These are phyloP conservation scores for Cercospora sojina DNA, from an alignment of 2,329 filamentous ascomycete genomes.

Conservation along the genomic window DNA sequence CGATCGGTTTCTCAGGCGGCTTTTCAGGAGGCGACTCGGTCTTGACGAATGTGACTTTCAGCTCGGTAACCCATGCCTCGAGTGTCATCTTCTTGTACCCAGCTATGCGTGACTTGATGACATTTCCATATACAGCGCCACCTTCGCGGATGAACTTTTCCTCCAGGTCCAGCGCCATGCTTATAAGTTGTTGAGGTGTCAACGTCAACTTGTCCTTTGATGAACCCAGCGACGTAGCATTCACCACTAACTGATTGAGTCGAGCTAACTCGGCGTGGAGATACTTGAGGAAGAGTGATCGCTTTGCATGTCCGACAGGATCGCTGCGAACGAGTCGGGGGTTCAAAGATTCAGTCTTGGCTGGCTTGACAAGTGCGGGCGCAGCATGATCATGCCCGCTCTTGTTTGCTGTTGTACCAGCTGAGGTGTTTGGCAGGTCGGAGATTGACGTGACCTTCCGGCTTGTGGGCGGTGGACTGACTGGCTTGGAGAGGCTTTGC, in stretches of 20 bases:
- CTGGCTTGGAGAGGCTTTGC: conserved; percentile 25
- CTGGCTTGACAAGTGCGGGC: conserved; percentile 4
- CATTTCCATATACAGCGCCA: conserved; percentile 71
- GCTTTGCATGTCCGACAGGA: conserved; percentile 42
- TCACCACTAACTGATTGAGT: conserved; percentile 55
- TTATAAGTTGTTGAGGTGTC: conserved; percentile 65
- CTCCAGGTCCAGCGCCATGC: conserved; percentile 72
- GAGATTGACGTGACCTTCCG: conserved; percentile 10
- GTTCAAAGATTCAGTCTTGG: conserved; percentile 51
- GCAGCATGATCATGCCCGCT: not conserved
- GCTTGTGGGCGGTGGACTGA: conserved; percentile 26
- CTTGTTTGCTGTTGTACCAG: conserved; percentile 19
- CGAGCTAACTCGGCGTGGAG: conserved; percentile 66
- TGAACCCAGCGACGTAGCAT: conserved; percentile 17
- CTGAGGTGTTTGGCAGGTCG: conserved; percentile 1
- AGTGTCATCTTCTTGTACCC: conserved; percentile 72
- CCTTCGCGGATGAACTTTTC: conserved; percentile 69
- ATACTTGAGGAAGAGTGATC: conserved; percentile 51
- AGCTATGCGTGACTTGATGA: conserved; percentile 78
- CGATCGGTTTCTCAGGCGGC: conserved; percentile 47
- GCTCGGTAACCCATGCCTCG: conserved; percentile 62
- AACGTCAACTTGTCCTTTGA: conserved; percentile 56
- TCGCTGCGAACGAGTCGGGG: conserved; percentile 62
- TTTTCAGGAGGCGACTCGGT: conserved; percentile 30
- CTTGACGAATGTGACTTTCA: conserved; percentile 27